Evolutionary conservation across 1,284 basidiomycete species (phyloP).

Genomic region (Bjerkandera adusta): DNA sequence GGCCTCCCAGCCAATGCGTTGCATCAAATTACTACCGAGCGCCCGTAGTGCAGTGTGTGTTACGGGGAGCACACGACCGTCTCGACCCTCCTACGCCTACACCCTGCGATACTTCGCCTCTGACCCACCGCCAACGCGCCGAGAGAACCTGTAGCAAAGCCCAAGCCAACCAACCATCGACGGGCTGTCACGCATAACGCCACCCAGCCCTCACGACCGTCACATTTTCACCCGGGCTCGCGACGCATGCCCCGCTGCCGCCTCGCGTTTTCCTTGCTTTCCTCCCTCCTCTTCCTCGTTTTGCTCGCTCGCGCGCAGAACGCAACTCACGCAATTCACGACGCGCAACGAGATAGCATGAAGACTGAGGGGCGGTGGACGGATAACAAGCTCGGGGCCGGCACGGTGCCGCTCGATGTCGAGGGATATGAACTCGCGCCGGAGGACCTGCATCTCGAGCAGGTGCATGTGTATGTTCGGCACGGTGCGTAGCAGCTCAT

Average conservation of each 20-base stretch:
- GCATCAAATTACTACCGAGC: no score
- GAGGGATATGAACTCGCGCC: conserved; percentile 60
- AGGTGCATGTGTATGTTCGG: conserved; percentile 72
- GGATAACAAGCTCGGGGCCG: conserved; percentile 11
- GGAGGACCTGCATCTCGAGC: conserved; percentile 53
- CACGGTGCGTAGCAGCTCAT: conserved; percentile 53
- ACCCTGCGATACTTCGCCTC: no score
- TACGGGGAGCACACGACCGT: no score
- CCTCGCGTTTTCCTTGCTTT: not conserved
- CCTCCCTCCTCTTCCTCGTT: not conserved
- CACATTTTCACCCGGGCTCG: not conserved
- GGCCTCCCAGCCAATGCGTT: no score
- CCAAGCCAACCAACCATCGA: no score
- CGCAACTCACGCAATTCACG: not conserved
- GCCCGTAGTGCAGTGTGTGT: no score
- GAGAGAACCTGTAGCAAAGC: no score
- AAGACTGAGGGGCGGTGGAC: not conserved
- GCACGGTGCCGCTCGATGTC: conserved; percentile 47
- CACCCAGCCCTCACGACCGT: no score
- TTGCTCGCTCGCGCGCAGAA: no score
- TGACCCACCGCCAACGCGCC: no score
- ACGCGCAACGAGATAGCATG: not conserved
- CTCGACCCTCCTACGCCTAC: no score
- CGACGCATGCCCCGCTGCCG: not conserved
- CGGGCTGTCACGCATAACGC: no score